Percentiles rank a stretch among this genome's conserved stretches.
phyloP scores from a whole-genome alignment of 1,139 yeast genomes.

The Suhomyces terraborum region DNA sequence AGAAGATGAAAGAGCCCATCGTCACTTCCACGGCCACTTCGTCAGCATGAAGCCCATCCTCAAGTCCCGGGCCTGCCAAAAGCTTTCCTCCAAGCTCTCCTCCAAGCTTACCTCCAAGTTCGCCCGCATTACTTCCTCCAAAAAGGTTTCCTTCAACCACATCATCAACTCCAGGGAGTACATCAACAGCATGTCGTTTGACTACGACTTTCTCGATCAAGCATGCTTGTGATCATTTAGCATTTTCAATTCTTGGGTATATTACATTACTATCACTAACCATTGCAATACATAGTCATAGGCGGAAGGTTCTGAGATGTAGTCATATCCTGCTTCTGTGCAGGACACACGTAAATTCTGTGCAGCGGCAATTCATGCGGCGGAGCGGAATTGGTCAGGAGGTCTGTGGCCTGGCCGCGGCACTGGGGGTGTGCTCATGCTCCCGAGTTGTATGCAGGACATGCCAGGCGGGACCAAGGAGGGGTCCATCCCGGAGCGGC shows the following conservation, averaged over 20 bases:
- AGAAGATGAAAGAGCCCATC: background rate
- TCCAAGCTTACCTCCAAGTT: background rate
- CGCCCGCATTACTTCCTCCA: background rate
- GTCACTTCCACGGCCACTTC: conserved; percentile 9
- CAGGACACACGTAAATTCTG: background rate
- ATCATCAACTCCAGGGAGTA: conserved; percentile 47
- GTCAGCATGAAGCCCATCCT: conserved; percentile 15
- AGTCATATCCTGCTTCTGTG: no score
- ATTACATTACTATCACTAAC: conserved; percentile 6
- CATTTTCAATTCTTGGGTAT: conserved; percentile 13
- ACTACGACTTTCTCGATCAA: conserved; percentile 47
- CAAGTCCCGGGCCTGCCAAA: conserved; percentile 5
- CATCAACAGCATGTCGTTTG: conserved; percentile 44
- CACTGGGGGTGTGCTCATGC: no score
- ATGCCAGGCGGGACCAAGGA: background rate
- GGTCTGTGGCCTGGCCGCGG: no score
- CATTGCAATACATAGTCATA: conserved; percentile 4
- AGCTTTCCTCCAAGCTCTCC: no score
- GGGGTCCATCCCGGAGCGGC: conserved; percentile 1
- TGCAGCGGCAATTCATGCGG: background rate
- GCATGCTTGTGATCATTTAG: conserved; percentile 22
- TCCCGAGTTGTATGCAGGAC: background rate
- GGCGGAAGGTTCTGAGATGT: background rate
- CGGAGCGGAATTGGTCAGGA: background rate
- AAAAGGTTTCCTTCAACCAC: conserved; percentile 40